These are phyloP conservation scores for Viridothelium virens DNA, from an alignment of 495 filamentous ascomycete species.

Conservation along the genomic window DNA sequence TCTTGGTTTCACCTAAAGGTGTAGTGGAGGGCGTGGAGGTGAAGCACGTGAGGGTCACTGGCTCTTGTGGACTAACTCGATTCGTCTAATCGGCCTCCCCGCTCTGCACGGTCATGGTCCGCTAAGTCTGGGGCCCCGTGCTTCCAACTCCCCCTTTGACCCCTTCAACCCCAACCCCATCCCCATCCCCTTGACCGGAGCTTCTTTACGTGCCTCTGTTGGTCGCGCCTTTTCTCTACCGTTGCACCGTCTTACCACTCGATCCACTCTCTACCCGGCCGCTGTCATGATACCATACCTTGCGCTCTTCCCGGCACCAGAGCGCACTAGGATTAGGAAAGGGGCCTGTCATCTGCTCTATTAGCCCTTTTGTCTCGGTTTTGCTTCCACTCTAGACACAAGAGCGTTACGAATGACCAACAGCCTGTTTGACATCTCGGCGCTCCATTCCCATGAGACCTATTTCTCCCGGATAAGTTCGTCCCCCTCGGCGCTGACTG, in stretches of 20 bases:
- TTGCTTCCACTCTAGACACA: background rate
- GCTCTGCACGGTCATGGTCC: background rate
- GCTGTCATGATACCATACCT: background rate
- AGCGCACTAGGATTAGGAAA: background rate
- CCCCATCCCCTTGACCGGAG: background rate
- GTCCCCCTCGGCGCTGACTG: background rate
- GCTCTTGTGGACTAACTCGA: background rate
- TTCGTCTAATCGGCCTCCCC: conserved; percentile 1
- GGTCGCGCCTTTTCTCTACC: background rate
- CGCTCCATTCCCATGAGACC: background rate
- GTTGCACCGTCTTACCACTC: conserved; percentile 2
- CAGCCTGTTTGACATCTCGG: background rate
- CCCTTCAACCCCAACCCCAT: background rate
- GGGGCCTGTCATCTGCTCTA: conserved; percentile 3
- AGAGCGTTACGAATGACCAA: conserved; percentile 1
- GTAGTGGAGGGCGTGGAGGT: no score
- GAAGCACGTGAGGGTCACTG: no score
- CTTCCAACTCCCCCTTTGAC: background rate
- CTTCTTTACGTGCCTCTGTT: background rate
- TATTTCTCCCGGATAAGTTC: background rate
- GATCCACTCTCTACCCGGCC: background rate
- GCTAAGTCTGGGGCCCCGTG: background rate
- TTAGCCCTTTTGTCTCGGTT: background rate
- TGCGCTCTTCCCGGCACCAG: background rate
- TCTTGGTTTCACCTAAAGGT: background rate